Evolutionary conservation across 106 monocot species (phyloP).

Genomic region (Triglochin maritima): DNA sequence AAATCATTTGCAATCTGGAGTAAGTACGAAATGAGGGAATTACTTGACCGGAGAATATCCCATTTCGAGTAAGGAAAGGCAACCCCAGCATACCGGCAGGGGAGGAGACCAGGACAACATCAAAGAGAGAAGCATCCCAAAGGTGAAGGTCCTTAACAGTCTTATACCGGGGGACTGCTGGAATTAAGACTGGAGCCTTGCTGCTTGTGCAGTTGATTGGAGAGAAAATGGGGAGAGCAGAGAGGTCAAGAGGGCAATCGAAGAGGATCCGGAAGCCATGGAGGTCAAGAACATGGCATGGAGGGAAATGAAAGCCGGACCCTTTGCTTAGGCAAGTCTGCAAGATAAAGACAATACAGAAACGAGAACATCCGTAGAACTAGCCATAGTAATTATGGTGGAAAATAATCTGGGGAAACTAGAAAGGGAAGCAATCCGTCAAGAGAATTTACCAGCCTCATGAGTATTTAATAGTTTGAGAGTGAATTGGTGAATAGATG

Average conservation of each 20-base stretch:
- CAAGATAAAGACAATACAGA: background rate
- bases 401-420: no score
- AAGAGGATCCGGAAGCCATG: slow-evolving; percentile 69
- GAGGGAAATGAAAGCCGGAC: slow-evolving; percentile 46
- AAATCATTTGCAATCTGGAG: no score
- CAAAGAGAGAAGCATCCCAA: slow-evolving; percentile 50
- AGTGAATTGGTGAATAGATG: no score
- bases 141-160: slow-evolving; percentile 34
- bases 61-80: slow-evolving; percentile 58
- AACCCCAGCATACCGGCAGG: slow-evolving; percentile 80
- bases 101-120: slow-evolving; percentile 69
- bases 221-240: slow-evolving; percentile 58
- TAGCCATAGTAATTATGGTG: no score
- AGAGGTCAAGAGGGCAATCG: slow-evolving; percentile 88
- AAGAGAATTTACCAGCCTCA: no score
- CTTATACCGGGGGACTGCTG: slow-evolving; percentile 49
- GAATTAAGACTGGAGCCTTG: slow-evolving; percentile 25
- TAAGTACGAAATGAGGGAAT: no score
- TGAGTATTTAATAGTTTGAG: no score
- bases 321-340: slow-evolving; percentile 77
- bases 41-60: slow-evolving; percentile 54
- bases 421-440: no score
- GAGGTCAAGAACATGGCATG: slow-evolving; percentile 61
- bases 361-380: no score
- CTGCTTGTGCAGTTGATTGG: slow-evolving; percentile 21